Conservation (phyloP, 495 filamentous ascomycete genomes). For the Penicillium steckii region DNA sequence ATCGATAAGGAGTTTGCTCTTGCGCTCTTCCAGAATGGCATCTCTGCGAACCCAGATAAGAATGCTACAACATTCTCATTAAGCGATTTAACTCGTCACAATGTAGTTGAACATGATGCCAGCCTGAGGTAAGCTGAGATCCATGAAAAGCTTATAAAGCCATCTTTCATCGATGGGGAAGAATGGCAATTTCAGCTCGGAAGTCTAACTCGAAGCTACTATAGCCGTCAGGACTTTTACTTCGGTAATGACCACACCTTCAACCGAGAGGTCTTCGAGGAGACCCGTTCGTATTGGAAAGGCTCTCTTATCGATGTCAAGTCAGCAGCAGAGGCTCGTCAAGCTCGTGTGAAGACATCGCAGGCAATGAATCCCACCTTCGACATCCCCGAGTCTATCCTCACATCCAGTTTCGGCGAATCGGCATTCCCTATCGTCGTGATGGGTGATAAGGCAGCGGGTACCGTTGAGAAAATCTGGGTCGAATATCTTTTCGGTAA, state of each 20-base stretch:
- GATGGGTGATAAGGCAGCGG: not conserved
- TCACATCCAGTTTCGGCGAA: not conserved
- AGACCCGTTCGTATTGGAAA: not conserved
- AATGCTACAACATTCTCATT: slow-evolving; percentile 3
- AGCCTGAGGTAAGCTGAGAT: slow-evolving; percentile 2
- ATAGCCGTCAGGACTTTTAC: slow-evolving; percentile 3
- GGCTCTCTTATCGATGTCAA: not conserved
- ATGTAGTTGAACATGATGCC: slow-evolving; percentile 2
- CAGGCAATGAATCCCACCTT: not conserved
- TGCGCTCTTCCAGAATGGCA: not conserved
- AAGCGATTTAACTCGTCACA: not conserved
- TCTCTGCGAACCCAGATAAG: not conserved
- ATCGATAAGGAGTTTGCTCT: not conserved
- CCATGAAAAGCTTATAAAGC: too few relatives aligned
- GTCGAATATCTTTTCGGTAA: slow-evolving; percentile 4
- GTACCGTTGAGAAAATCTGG: not conserved
- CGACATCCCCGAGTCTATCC: not conserved
- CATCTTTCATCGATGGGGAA: too few relatives aligned
- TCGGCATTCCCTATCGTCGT: not conserved
- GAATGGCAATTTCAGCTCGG: too few relatives aligned
- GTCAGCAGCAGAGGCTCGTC: not conserved
- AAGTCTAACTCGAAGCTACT: not conserved
- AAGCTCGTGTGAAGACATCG: not conserved
- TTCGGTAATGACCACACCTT: slow-evolving; percentile 4
- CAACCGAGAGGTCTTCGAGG: not conserved